A percentile compares a stretch with the other conserved stretches of the same genome.
phyloP scores from a whole-genome alignment of 805 yeast genomes.

The Cyberlindnera petersonii region DNA sequence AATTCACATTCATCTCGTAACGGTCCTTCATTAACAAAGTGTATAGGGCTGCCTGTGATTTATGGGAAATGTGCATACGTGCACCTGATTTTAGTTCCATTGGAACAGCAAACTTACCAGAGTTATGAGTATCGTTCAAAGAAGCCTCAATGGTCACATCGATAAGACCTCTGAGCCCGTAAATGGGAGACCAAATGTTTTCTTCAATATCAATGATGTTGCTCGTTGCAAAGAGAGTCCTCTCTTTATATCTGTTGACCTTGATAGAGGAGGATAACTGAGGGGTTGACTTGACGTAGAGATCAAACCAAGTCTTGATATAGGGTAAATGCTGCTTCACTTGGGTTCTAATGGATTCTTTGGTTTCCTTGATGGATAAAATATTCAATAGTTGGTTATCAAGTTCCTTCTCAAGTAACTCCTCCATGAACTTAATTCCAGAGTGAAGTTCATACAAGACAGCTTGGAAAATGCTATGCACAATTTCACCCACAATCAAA shows the following conservation, averaged over 20 bases:
- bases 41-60: constrained; percentile 83
- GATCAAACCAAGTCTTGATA: constrained; percentile 50
- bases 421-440: constrained; percentile 28
- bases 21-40: constrained; percentile 75
- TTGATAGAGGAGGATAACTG: constrained; percentile 20
- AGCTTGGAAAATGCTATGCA: constrained; percentile 67
- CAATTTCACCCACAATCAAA: constrained; percentile 74
- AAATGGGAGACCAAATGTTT: constrained; percentile 85
- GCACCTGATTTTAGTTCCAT: constrained; percentile 89
- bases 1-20: constrained; percentile 62
- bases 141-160: constrained; percentile 80
- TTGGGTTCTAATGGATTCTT: constrained; percentile 39
- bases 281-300: constrained; percentile 37
- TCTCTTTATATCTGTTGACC: constrained; percentile 30
- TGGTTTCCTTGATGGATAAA: constrained; percentile 51
- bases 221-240: constrained; percentile 47
- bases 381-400: constrained; percentile 45
- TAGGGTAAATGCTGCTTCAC: constrained; percentile 47
- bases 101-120: constrained; percentile 59
- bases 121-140: constrained; percentile 32
- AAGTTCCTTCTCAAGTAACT: constrained; percentile 37
- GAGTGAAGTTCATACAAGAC: constrained; percentile 36
- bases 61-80: constrained; percentile 58
- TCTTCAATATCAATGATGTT: constrained; percentile 84
- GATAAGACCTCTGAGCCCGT: constrained; percentile 83